phyloP scores from a whole-genome alignment of 2,329 filamentous ascomycete species.

The Colletotrichum spinosum region DNA sequence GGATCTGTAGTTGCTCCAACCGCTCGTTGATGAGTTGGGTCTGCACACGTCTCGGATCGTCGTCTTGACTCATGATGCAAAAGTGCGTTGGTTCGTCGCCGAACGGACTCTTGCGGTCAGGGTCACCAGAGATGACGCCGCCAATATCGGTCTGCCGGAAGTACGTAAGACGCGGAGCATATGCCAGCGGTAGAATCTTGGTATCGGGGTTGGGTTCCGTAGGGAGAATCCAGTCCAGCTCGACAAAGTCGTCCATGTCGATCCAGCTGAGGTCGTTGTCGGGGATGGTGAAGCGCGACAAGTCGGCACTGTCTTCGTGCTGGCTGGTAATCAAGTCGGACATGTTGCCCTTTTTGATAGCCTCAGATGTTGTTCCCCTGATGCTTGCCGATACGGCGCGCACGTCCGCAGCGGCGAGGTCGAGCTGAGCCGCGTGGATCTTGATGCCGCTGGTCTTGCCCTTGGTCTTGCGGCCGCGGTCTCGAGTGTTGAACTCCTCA shows the following conservation, averaged over 20 bases:
- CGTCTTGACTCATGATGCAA: conserved; percentile 92
- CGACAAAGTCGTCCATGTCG: conserved; percentile 99
- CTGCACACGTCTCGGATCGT: conserved; percentile 90
- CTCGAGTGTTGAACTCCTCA: conserved; percentile 88
- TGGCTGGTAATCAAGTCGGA: conserved; percentile 64
- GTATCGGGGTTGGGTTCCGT: conserved; percentile 92
- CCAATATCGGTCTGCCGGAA: conserved; percentile 96
- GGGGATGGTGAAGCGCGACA: conserved; percentile 93
- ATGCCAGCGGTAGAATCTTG: conserved; percentile 92
- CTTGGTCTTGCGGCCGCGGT: conserved; percentile 80
- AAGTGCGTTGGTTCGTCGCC: conserved; percentile 93
- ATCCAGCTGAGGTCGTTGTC: conserved; percentile 97
- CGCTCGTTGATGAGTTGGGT: conserved; percentile 85
- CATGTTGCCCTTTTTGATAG: conserved; percentile 72
- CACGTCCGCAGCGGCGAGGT: conserved; percentile 91
- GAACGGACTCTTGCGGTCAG: conserved; percentile 87
- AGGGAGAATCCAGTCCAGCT: conserved; percentile 95
- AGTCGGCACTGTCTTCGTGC: conserved; percentile 71
- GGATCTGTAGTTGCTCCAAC: conserved; percentile 80
- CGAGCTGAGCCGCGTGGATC: conserved; percentile 93
- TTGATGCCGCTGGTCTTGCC: conserved; percentile 92
- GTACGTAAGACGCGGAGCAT: conserved; percentile 95
- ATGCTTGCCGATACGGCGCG: conserved; percentile 94
- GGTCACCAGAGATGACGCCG: conserved; percentile 81
- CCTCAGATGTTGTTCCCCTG: conserved; percentile 80